Base-by-base conservation (phyloP, 1,284 basidiomycete species). In the Paramarasmius palmivorus region DNA sequence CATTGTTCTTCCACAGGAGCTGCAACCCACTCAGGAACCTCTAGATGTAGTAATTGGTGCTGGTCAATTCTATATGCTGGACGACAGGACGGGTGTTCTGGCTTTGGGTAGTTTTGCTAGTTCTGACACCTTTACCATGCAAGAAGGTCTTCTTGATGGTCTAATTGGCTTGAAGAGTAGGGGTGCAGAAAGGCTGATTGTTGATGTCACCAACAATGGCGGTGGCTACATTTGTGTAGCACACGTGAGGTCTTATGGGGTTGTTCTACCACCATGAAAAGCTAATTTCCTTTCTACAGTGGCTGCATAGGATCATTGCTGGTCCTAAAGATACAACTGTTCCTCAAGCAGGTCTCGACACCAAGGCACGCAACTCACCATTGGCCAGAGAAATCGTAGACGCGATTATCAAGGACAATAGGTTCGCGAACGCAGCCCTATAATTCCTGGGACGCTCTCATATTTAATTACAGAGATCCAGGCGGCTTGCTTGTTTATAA, bases 201-300 rank as follows among this genome's bases (percentile, higher is more conserved):
- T 84, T 15, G 83, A 85, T 67, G 76, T 85, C 53, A 76, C 77
- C 5, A 83, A 84, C 63, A 84, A 83, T 59, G 82, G 82, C 37
- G 83, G 83, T 54, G 83, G 81, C 5, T 84, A 78, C 65, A 80
- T 84, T 55, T 86, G 82, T 61, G 72, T 78, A 34, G 81, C 82
- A 22, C 78, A 83, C 65, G 81, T 83, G 58, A 65, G 81, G n/a
- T n/a, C n/a, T 12, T 34, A 4, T 19, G 23, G 15, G 15, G 37
- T 40, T 29, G 25, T 35, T 45, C 37, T 8, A 15, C 34, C n/a
- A 20, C 17, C n/a, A 35, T 47, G 25, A 51, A n/a, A 36, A 38
- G 12, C 48, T 25, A 25, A 45, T 42, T 38, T 32, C n/a, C n/a
- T 7, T n/a, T 29, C 25, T 15, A 26, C 53, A 85, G 81, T 85